A percentile compares a stretch with the other conserved stretches of the same genome.
These are phyloP conservation scores for Leccinum sublutescens DNA, from an alignment of 768 basidiomycete genomes.

Conservation along the genomic window DNA sequence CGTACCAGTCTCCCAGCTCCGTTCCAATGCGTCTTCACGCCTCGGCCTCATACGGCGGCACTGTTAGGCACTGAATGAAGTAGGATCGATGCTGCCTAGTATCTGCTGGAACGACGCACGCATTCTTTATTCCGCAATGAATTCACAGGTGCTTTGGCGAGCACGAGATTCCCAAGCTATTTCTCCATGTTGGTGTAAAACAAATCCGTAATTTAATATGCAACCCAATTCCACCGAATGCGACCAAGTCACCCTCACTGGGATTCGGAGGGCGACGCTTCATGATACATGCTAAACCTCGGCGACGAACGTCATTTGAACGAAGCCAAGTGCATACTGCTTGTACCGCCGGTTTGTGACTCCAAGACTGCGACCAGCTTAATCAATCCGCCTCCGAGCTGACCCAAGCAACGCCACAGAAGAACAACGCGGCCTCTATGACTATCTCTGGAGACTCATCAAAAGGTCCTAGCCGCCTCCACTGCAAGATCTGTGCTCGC, in stretches of 20 bases:
- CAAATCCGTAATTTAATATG: not conserved
- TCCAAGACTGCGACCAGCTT: not conserved
- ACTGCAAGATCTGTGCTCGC: not conserved
- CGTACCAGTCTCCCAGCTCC: not conserved
- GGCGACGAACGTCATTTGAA: not conserved
- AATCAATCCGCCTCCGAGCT: no score
- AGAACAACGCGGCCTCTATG: not conserved
- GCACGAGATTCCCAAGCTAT: not conserved
- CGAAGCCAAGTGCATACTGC: not conserved
- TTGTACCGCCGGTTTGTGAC: not conserved
- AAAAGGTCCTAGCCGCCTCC: not conserved
- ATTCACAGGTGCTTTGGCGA: not conserved
- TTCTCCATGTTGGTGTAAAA: not conserved
- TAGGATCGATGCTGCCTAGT: not conserved
- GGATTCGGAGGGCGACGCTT: not conserved
- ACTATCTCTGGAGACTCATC: not conserved
- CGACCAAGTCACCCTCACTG: not conserved
- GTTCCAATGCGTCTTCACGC: conserved; percentile 1
- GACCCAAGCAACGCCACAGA: no score
- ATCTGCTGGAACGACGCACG: not conserved
- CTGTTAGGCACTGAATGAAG: not conserved
- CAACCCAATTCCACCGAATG: not conserved
- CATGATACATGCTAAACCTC: not conserved
- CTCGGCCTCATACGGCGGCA: not conserved
- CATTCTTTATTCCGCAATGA: not conserved